Evolutionary conservation across 2,329 filamentous ascomycete species (phyloP).

Genomic region (Ophiostoma triangulosporum): DNA sequence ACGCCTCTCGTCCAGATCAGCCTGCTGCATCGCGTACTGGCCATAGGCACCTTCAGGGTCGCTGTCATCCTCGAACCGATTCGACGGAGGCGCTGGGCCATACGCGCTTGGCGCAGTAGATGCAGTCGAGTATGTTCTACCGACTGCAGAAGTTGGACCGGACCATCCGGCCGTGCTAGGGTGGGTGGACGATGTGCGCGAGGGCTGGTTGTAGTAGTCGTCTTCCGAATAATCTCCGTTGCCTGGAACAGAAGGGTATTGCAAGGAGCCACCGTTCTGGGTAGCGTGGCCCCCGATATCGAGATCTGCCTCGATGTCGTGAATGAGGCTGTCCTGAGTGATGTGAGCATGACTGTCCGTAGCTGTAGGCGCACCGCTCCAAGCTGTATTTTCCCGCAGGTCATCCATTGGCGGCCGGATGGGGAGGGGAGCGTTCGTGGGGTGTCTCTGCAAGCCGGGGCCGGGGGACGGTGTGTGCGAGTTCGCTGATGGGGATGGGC

Average conservation of each 20-base stretch:
- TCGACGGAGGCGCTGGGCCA: constrained; percentile 19
- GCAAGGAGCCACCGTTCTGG: constrained; percentile 31
- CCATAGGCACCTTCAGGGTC: constrained; percentile 81
- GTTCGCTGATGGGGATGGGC: constrained; percentile 30
- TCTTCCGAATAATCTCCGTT: constrained; percentile 1
- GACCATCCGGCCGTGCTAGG: constrained; percentile 21
- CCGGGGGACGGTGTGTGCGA: constrained; percentile 23
- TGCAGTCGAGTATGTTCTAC: constrained; percentile 15
- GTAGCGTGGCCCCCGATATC: constrained; percentile 34
- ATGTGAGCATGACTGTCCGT: constrained; percentile 18
- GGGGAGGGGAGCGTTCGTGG: constrained; percentile 47
- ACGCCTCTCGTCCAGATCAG: constrained; percentile 62
- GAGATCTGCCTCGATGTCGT: constrained; percentile 44
- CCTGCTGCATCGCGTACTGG: constrained; percentile 68
- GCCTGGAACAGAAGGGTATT: constrained; percentile 1
- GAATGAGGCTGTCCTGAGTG: constrained; percentile 40
- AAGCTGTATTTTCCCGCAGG: constrained; percentile 28
- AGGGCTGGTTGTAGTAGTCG: constrained; percentile 23
- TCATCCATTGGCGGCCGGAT: constrained; percentile 33
- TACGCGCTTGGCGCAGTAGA: constrained; percentile 4
- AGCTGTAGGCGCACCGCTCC: constrained; percentile 13
- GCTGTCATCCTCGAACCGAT: constrained; percentile 48
- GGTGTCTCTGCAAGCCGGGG: constrained; percentile 39
- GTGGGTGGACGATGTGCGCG: constrained; percentile 33
- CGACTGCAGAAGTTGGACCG: constrained; percentile 27